A percentile compares a stretch with the other conserved stretches of the same genome.
phyloP scores from a whole-genome alignment of 352 stramenopile genomes.

The Pythium biforme region DNA sequence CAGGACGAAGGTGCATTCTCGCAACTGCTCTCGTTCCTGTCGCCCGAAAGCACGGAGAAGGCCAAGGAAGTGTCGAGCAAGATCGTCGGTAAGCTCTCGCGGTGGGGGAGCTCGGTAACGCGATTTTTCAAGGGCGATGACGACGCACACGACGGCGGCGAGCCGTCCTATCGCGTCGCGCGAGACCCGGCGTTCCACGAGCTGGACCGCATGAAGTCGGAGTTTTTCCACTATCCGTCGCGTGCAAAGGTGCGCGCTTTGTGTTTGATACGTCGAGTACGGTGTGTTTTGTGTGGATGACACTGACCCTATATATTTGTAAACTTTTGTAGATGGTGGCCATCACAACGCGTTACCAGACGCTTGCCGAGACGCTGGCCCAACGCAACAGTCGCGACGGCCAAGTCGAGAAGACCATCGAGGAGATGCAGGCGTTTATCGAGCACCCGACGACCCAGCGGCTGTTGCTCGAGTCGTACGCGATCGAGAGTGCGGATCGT shows the following conservation, averaged over 20 bases:
- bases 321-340: constrained; percentile 53
- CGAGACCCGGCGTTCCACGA: constrained; percentile 35
- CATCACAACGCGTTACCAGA: constrained; percentile 70
- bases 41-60: constrained; percentile 66
- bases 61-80: constrained; percentile 83
- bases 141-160: constrained; percentile 26
- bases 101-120: constrained; percentile 58
- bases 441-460: constrained; percentile 64
- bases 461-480: constrained; percentile 63
- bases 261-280: background rate
- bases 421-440: constrained; percentile 74
- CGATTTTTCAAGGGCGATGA: constrained; percentile 69
- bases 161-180: background rate
- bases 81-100: constrained; percentile 70
- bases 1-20: constrained; percentile 32
- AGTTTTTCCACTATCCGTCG: constrained; percentile 71
- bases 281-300: background rate
- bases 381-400: constrained; percentile 61
- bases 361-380: constrained; percentile 65
- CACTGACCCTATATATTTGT: background rate
- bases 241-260: constrained; percentile 44
- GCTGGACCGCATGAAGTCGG: constrained; percentile 53
- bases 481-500: constrained; percentile 55
- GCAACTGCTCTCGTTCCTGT: constrained; percentile 67
- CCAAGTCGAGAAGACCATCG: constrained; percentile 68